Base-by-base conservation (phyloP, 1,284 basidiomycete species). In the Gastroboletus turbinatus region DNA sequence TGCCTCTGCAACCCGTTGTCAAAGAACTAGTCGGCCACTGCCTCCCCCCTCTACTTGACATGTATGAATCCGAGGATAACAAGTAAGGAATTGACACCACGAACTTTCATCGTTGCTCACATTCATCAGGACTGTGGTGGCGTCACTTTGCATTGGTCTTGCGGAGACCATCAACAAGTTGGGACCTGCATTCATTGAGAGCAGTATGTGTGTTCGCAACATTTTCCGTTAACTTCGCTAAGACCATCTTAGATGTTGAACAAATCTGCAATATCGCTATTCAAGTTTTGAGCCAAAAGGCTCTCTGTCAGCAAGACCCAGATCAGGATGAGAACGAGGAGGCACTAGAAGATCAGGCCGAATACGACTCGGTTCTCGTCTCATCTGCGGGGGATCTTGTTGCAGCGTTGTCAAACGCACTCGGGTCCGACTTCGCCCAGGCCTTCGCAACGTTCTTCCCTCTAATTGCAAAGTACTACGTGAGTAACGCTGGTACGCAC, bases 331-430 rank as follows among this genome's bases (percentile, higher is more conserved):
- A 94, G 62, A 80, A 81, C 6, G 92, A 93, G 50, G 87, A 87
- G 59, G 87, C 86, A 30, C 84, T 82, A 14, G 89, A 92, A 67
- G 91, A 90, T 61, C 90, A 92, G 63, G 96, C 96, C 7, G 97
- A 99, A 76, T 98, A 96, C 73, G 97, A 99, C 75, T 94, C 95
- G 16, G 91, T 96, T 43, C 82, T 99, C 57, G 91, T 99, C 71
- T 93, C 92, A 35, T 90, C 95, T 36, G 96, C 97, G 27, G 90
- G 90, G 49, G 97, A 99, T 73, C 87, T 99, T 53, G 96, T 98
- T 53, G 88, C 96, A 57, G 83, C 94, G 7, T 80, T 99, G 67
- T 94, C 96, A 33, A 88, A 85, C 60, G 90, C 88, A 25, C 84
- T 98, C 17, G 95, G 94, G 13, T 62, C 81, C 33, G 93, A 94